Evolutionary conservation across 129 eudicot species (phyloP).

Genomic region (Helianthus annuus): HanXRQr2.0-SUNRISE NC_035441.2:41567727-41568226

Average conservation of each 20-base stretch:
- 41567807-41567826: constrained; percentile 33
- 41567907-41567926: constrained; percentile 21
- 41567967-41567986: constrained; percentile 10
- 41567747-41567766: constrained; percentile 3
- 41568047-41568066: constrained; percentile 10
- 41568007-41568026: constrained; percentile 38
- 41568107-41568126: too few species aligned
- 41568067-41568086: too few species aligned
- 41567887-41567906: constrained; percentile 8
- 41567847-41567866: background rate
- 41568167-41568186: too few species aligned
- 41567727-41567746: constrained; percentile 4
- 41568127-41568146: too few species aligned
- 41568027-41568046: background rate
- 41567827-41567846: constrained; percentile 26
- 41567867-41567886: constrained; percentile 5
- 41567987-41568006: constrained; percentile 36
- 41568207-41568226: too few species aligned
- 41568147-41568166: too few species aligned
- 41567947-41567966: constrained; percentile 13
- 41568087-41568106: too few species aligned
- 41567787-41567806: constrained; percentile 32
- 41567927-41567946: constrained; percentile 12
- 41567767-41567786: constrained; percentile 16
- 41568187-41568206: too few species aligned